These are phyloP conservation scores for Ceratocystis harringtonii DNA, from an alignment of 2,329 filamentous ascomycete genomes.

Conservation along the genomic window DNA sequence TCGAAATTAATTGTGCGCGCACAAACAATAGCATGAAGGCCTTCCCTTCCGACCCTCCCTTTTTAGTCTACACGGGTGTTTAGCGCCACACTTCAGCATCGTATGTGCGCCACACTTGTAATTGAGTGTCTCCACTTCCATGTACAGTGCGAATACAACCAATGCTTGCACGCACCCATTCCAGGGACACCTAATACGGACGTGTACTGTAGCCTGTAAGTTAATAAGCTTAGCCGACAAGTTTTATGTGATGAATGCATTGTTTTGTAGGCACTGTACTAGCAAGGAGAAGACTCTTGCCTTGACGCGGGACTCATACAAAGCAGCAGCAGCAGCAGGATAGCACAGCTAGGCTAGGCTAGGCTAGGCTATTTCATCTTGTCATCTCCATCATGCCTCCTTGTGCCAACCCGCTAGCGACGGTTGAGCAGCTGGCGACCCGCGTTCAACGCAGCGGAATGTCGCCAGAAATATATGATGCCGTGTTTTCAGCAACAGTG, in stretches of 20 bases:
- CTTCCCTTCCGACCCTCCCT: not conserved
- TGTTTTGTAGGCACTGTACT: not conserved
- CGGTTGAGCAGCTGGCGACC: conserved; percentile 51
- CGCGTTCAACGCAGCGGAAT: conserved; percentile 41
- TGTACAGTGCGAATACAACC: not conserved
- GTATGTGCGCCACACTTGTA: not conserved
- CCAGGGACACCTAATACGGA: not conserved
- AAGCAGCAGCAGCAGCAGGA: too few relatives aligned
- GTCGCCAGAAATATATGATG: conserved; percentile 54
- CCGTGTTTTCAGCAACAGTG: conserved; percentile 55
- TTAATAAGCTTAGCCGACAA: not conserved
- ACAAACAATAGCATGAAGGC: not conserved
- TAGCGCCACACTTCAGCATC: not conserved
- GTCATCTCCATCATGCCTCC: conserved; percentile 10
- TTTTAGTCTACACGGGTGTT: not conserved
- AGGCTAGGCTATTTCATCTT: not conserved
- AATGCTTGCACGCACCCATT: not conserved
- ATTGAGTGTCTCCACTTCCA: not conserved
- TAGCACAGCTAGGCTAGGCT: not conserved
- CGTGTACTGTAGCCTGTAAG: not conserved
- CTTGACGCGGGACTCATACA: not conserved
- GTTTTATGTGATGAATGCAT: not conserved
- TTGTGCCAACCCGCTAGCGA: conserved; percentile 56
- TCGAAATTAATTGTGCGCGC: not conserved
- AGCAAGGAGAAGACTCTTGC: not conserved